Evolutionary conservation across 345 rosid species (phyloP).

Genomic region (Passiflora organensis): DNA sequence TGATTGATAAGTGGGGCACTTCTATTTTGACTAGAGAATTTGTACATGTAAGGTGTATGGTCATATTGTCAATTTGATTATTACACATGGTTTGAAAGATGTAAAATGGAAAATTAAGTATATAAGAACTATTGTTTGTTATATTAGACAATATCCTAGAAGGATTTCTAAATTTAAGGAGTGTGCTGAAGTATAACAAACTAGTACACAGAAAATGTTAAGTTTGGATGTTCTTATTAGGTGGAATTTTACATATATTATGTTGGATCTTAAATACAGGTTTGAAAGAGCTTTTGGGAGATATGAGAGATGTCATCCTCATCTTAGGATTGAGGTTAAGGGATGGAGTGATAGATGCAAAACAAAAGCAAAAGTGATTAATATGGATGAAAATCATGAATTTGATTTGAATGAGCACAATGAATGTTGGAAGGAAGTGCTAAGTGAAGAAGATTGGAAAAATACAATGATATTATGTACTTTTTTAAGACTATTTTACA

Average conservation of each 20-base stretch:
- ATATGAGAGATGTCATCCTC: neutral
- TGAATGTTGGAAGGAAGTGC: neutral
- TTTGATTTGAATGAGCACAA: too few relatives aligned
- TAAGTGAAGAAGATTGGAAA: neutral
- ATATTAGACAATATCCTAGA: neutral
- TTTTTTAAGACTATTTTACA: neutral
- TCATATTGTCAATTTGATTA: too few relatives aligned
- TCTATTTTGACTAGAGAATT: neutral
- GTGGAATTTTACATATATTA: neutral
- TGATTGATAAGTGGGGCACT: too few relatives aligned
- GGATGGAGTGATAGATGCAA: too few relatives aligned
- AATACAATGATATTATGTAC: neutral
- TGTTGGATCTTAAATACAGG: neutral
- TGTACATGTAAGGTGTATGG: constrained; percentile 6
- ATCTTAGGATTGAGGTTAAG: too few relatives aligned
- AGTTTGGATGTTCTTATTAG: neutral
- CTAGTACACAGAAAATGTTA: neutral
- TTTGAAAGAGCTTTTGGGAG: neutral
- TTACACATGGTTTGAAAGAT: too few relatives aligned
- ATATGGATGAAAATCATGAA: too few relatives aligned
- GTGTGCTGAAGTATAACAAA: neutral
- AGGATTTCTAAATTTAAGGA: neutral
- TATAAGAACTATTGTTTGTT: neutral
- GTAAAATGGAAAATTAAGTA: neutral
- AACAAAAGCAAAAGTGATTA: too few relatives aligned